phyloP scores from a whole-genome alignment of 805 yeast genomes.

The Scheffersomyces ergatensis region DNA sequence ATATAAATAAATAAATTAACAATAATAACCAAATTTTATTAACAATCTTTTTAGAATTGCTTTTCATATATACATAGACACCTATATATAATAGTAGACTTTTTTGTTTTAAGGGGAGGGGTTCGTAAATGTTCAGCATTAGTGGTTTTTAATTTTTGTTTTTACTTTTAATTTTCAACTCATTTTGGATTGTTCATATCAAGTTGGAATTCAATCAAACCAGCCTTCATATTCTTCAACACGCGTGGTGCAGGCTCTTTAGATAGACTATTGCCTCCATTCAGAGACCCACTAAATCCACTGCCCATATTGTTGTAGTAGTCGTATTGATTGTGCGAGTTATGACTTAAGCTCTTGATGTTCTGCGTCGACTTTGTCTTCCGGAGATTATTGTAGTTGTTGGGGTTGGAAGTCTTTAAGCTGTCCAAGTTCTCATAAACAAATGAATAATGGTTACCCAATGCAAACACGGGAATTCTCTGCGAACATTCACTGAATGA shows the following conservation, averaged over 20 bases:
- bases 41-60: too few relatives aligned
- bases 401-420: not conserved
- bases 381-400: conserved; percentile 5
- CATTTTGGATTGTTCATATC: conserved; percentile 16
- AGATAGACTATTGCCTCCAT: not conserved
- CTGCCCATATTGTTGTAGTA: not conserved
- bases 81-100: too few relatives aligned
- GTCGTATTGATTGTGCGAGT: conserved; percentile 3
- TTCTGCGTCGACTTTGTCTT: conserved; percentile 3
- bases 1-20: too few relatives aligned
- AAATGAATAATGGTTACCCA: conserved; percentile 15
- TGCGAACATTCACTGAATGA: conserved; percentile 13
- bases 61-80: too few relatives aligned
- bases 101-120: too few relatives aligned
- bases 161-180: too few relatives aligned
- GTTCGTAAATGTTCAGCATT: too few relatives aligned
- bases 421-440: conserved; percentile 15
- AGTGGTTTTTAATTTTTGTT: too few relatives aligned
- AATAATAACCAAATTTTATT: too few relatives aligned
- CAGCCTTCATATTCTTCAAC: conserved; percentile 25
- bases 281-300: not conserved
- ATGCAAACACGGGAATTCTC: conserved; percentile 12
- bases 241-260: conserved; percentile 7
- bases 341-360: conserved; percentile 1
- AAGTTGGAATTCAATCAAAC: conserved; percentile 23